Conservation (phyloP, 148 eudicot genomes). For the Beta vulgaris region DNA sequence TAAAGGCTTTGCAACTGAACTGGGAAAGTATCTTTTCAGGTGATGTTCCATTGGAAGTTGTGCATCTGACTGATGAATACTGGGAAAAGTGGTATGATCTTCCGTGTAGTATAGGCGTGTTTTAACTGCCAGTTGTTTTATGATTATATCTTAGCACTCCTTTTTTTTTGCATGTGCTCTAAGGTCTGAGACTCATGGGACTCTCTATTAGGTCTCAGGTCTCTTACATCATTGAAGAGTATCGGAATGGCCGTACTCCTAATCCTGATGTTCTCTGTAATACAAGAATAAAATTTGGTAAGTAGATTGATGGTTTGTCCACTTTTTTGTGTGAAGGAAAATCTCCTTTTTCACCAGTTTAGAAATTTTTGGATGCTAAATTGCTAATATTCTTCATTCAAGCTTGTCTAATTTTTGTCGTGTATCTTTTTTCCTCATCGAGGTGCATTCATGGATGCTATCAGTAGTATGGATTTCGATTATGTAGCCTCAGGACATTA, state of each 20-base stretch:
- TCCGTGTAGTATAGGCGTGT: not conserved
- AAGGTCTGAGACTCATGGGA: conserved; percentile 25
- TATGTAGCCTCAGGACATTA: conserved; percentile 96
- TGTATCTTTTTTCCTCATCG: conserved; percentile 13
- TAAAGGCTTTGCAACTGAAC: conserved; percentile 15
- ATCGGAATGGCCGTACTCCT: conserved; percentile 90
- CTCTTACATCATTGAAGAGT: conserved; percentile 88
- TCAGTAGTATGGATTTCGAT: conserved; percentile 67
- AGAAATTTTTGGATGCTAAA: not conserved
- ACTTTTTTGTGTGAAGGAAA: not conserved
- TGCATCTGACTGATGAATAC: conserved; percentile 92
- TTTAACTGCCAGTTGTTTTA: not conserved
- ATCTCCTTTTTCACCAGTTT: not conserved
- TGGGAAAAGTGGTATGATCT: conserved; percentile 83
- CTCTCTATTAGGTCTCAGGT: conserved; percentile 56
- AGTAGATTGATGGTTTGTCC: conserved; percentile 15
- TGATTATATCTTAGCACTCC: not conserved
- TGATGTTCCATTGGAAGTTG: conserved; percentile 87
- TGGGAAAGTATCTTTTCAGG: conserved; percentile 39
- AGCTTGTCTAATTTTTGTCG: not conserved
- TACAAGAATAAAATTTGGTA: conserved; percentile 96
- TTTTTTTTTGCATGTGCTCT: conserved; percentile 12
- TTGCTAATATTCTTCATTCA: not conserved
- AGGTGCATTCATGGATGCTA: conserved; percentile 97
- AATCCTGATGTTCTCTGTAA: conserved; percentile 98